Conservation (phyloP, 164 flowering plant species). For the Aristolochia fimbriata region DNA sequence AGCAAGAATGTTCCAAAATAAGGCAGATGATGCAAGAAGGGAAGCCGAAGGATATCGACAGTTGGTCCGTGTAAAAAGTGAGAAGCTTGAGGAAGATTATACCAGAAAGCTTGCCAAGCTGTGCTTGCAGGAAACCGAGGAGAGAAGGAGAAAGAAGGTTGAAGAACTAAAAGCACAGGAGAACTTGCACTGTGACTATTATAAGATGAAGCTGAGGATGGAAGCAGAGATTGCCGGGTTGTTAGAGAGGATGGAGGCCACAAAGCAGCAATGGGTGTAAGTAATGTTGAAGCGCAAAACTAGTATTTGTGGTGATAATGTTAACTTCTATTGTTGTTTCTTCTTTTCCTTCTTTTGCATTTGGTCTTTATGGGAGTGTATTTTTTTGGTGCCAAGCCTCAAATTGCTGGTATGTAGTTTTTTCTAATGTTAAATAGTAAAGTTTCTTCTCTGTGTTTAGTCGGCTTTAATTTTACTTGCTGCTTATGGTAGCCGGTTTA, state of each 20-base stretch:
- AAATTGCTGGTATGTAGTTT: constrained; percentile 9
- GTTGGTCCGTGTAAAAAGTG: constrained; percentile 40
- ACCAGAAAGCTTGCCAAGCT: constrained; percentile 55
- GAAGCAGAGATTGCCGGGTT: constrained; percentile 77
- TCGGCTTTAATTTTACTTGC: too few species aligned
- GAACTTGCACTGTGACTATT: constrained; percentile 69
- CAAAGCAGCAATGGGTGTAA: constrained; percentile 73
- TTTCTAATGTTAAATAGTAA: neutral
- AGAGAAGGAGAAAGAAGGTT: constrained; percentile 58
- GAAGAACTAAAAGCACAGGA: constrained; percentile 80
- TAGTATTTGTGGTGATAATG: neutral
- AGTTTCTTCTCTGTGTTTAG: too few species aligned
- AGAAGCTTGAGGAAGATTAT: constrained; percentile 77
- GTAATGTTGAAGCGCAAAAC: neutral
- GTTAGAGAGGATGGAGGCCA: constrained; percentile 82
- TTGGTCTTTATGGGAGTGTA: neutral
- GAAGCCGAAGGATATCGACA: constrained; percentile 61
- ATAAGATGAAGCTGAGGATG: constrained; percentile 88
- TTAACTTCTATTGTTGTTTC: neutral
- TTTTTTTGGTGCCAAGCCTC: constrained; percentile 3
- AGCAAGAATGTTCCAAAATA: constrained; percentile 77
- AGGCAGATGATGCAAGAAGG: constrained; percentile 83
- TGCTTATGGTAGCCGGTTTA: too few species aligned
- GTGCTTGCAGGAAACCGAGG: constrained; percentile 77
- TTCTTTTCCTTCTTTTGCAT: neutral